Base-by-base conservation (phyloP, 176 grass and related monocot genomes). In the Zizania latifolia region DNA sequence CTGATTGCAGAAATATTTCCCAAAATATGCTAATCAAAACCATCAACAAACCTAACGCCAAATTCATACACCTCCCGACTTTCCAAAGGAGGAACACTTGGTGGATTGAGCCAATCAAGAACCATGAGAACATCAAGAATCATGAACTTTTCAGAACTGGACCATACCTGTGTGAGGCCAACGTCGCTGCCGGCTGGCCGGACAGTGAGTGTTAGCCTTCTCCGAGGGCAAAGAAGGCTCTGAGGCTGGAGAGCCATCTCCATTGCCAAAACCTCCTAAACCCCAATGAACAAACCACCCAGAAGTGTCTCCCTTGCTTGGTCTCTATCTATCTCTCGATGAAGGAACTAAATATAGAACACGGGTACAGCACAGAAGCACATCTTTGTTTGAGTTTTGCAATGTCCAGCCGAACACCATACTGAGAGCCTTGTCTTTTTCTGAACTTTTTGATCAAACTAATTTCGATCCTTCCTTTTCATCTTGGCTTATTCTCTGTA, bases 181-280 rank as follows among this genome's bases (percentile, higher is more conserved):
- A 46, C 13, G 13, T 38, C 76, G 70, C 61, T 14, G 6, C 59
- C 23, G 13, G 10, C 53, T 13, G 79, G 79, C 12, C 38, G 48
- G 17, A 82, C 30, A 22, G 78, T 1, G 48, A 82, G 6, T 13
- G 16, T 3, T 26, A 22, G 76, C 5, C 35, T 5, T 27, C 48
- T 58, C 31, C 27, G 22, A 60, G 56, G 70, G 54, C 15, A 81
- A 2, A 50, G 44, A 29, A 62, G 62, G 32, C 62, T 70, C 45
- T 48, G 86, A 28, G 65, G 21, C 55, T 66, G 56, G 14, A 89
- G 39, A 23, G 72, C 61, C 65, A 81, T 83, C 80, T 86, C 83
- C 86, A 81, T 83, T 50, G 34, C 65, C 16, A 0, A 28, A 62
- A 29, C 33, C 58, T 58, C 22, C 58, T 38, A 77, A 76, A 65